Base-by-base conservation (phyloP, 2,329 filamentous ascomycete genomes). In the Colletotrichum sp. region DNA sequence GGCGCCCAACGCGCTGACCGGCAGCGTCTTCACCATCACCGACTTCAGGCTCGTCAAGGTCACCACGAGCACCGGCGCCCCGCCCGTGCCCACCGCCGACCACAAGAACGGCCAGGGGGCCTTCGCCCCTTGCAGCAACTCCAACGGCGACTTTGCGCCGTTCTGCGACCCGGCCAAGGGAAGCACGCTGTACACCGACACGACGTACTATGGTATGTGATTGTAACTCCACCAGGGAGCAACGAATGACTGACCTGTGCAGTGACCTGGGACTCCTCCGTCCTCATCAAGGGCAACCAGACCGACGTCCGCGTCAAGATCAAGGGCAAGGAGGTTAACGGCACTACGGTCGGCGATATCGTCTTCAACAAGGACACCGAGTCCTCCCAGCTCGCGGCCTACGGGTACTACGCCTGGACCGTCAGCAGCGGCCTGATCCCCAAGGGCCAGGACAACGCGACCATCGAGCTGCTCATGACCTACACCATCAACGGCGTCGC, bases 201-300 rank as follows among this genome's bases (percentile, higher is more conserved):
- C 79, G 15, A 89, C 86, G 0, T 91, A 92, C 81, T 92, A 90
- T 78, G 83, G 90, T 91, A 80, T 76, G 86, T 78, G 25, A 32
- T 27, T 7, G 27, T 29, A 2, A 32, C 39, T 19, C 15, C n/a
- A 32, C 2, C 25, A 36, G 32, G 9, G 5, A 30, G 49, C 34
- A 49, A 13, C 29, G 27, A 44, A 34, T 16, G n/a, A 36, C 75
- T 78, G 57, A 78, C 76, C 8, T 49, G 8, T n/a, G 9, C 63
- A 92, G 90, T 92, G 70, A 91, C 89, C 32, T 92, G 90, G 90
- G 90, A 92, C 78, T 84, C 89, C 29, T 83, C 86, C 67, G 89
- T 85, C 82, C 91, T 90, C 84, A 84, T 85, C 79, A 80, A 83
- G 64, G 82, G 84, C 71, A 85, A 87, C 79, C 84, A 83, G 29